Evolutionary conservation across 1,139 yeast genomes (phyloP), one percentile per base, ranked within the genome.

Genomic region (Hansenula sp.): DNA sequence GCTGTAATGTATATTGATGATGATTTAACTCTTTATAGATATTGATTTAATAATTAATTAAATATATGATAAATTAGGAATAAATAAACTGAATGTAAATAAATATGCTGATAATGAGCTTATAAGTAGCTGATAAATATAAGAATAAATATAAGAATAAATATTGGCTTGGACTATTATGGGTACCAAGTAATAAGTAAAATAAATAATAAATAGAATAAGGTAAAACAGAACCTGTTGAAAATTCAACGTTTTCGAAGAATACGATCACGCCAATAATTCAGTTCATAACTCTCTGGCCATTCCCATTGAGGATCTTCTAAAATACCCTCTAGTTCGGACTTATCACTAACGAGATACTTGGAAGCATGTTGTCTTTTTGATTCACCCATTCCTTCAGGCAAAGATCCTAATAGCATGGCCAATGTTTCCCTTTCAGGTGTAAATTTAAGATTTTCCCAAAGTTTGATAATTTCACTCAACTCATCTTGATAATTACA

Each of bases 401-500:
- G 52, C 6, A 76, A 57, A 6, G 62, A 56, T 5, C 45, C 54
- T 20, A 75, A 55, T 11, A 73, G 51, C 39, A 61, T 44, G 27
- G 65, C 47, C 27, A 78, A 60, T 1, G 77, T 62, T 11, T 49
- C 48, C n/a, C 53, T 51, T 20, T 62, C 57, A 0, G 90, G 83
- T 2, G 51, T 57, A 45, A 72, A 75, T 14, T 66, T 59, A 17
- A 81, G 53, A n/a, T 64, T 59, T 34, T 76, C 79, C 80, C 89
- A 76, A 76, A 81, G 73, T 29, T 69, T 67, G 29, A 82, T 60
- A 9, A 83, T 62, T 25, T 65, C 70, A 0, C 76, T 61, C 20
- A 83, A 55, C 52, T 80, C 82, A 3, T 69, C 64, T 2, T 64
- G 55, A 49, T 78, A 77, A 13, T 66, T 66, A 38, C 69, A 77